Evolutionary conservation across 306 rosid species (phyloP), one percentile per base, ranked within the genome.

Genomic region (Corylus heterophylla): DNA sequence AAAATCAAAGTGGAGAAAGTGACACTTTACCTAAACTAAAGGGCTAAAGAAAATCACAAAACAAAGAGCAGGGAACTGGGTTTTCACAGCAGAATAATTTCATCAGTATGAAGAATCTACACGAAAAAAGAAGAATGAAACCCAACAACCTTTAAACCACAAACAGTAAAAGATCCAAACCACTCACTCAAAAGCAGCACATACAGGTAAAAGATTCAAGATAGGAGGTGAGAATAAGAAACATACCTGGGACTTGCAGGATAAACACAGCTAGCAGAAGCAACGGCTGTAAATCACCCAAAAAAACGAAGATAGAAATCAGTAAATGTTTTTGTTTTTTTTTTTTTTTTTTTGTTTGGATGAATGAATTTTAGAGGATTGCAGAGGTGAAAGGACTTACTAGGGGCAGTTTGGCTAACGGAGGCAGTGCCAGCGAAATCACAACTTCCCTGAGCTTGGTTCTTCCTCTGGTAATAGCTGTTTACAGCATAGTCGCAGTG

Each of bases 401-500:
- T 71, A 45, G 99, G 99, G 35, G 97, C 81, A 80, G 85, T 87
- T 69, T 18, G 79, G 62, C 80, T 82, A 9, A 79, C 13, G 3
- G 54, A 22, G 71, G 98, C 99, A 67, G 82, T 17, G 72, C 97
- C 93, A 12, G 90, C 5, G 72, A 96, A 96, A 88, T 96, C 97
- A 85, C 99, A 96, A 79, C 85, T 91, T 71, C 92, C 90, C n/a
- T 61, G 83, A 71, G 56, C 72, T 69, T 89, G 90, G 75, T 90
- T 89, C 83, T 86, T 96, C 80, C 3, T 90, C 80, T 96, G 99
- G 76, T 84, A 96, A 78, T 96, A 93, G 89, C 99, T 96, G 47
- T 93, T 96, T 3, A 87, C 98, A 39, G 99, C 99, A 80, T 86
- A 96, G 66, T 35, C 90, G 81, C 99, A 96, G 75, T 96, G 99